These are phyloP conservation scores for Agrocybe pediades DNA, from an alignment of 768 basidiomycete species.

Conservation along the genomic window DNA sequence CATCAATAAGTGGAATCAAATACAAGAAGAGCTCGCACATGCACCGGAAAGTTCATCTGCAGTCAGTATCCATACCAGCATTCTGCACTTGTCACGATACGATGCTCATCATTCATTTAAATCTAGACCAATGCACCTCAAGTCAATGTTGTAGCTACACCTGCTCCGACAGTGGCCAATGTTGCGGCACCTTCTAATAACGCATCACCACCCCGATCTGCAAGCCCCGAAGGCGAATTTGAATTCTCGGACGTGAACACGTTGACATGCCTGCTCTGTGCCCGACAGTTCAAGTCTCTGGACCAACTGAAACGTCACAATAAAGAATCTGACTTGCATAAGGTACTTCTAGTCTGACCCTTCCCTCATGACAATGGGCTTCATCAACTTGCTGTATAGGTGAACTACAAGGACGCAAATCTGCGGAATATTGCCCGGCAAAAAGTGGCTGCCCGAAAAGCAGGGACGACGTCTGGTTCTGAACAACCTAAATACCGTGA, in stretches of 20 bases:
- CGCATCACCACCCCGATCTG: conserved; percentile 31
- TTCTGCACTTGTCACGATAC: background rate
- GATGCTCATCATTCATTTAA: conserved; percentile 5
- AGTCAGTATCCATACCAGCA: conserved; percentile 8
- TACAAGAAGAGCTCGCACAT: conserved; percentile 82
- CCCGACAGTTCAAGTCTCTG: conserved; percentile 87
- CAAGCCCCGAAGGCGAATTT: conserved; percentile 56
- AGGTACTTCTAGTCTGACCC: too few relatives aligned
- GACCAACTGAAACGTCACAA: conserved; percentile 90
- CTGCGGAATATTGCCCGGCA: conserved; percentile 75
- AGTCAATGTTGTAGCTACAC: background rate
- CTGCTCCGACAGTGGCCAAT: conserved; percentile 6
- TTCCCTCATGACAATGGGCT: too few relatives aligned
- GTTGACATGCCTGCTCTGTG: conserved; percentile 87
- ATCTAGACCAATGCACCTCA: background rate
- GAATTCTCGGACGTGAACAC: conserved; percentile 80
- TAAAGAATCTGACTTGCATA: conserved; percentile 93
- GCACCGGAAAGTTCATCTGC: conserved; percentile 22
- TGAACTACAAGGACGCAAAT: conserved; percentile 77
- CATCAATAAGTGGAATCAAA: conserved; percentile 97
- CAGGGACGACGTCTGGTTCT: conserved; percentile 17
- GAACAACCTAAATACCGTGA: conserved; percentile 90
- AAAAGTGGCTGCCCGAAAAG: conserved; percentile 54
- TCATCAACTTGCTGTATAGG: too few relatives aligned
- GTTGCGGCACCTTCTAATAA: conserved; percentile 18